Conservation (phyloP, 768 basidiomycete species). For the Albatrellus ellisii region DNA sequence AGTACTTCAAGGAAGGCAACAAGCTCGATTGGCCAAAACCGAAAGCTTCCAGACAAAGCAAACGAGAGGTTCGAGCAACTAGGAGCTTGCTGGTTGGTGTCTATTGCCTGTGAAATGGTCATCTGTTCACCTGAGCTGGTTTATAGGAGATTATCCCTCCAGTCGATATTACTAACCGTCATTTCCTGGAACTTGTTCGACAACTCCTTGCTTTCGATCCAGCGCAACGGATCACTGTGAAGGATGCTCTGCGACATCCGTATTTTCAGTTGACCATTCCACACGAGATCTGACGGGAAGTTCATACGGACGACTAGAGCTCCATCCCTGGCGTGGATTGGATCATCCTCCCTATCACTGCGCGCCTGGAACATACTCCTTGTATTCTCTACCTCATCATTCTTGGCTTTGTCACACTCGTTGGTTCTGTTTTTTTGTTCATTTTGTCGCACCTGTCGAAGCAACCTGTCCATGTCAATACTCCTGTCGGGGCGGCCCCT, state of each 20-base stretch:
- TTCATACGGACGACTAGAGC: neutral
- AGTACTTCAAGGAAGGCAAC: constrained; percentile 81
- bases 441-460: no score
- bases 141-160: constrained; percentile 74
- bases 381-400: no score
- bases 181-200: constrained; percentile 81
- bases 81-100: constrained; percentile 56
- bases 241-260: constrained; percentile 77
- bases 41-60: constrained; percentile 78
- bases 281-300: constrained; percentile 41
- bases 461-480: no score
- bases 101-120: neutral
- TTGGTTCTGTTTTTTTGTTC: no score
- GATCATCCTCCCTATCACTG: no score
- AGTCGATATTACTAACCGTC: constrained; percentile 55
- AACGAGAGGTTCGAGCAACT: constrained; percentile 86
- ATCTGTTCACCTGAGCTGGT: neutral
- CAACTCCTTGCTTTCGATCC: constrained; percentile 87
- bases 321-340: neutral
- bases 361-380: no score
- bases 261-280: constrained; percentile 67
- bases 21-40: constrained; percentile 90
- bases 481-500: no score
- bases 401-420: no score
- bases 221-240: constrained; percentile 73